Evolutionary conservation across 805 yeast species (phyloP), one percentile per base, ranked within the genome.

Genomic region (Sugiyamaella mastotermitis): DNA sequence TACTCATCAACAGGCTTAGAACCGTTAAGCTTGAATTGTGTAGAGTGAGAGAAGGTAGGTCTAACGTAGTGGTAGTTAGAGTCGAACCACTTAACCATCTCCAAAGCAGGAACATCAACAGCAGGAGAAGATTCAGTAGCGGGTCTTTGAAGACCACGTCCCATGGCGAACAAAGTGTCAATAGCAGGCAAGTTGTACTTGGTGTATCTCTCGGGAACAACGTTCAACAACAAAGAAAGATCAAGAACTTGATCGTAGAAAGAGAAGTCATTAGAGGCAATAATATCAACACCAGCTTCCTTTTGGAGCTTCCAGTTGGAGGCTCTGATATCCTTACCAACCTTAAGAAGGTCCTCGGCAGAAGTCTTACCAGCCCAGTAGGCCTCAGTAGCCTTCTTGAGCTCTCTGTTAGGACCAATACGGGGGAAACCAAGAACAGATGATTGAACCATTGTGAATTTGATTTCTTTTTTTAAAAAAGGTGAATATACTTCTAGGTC

Each of bases 61-160:
- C 98, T 85, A 61, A 92, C 97, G 68, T 92, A 92, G 72, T 92
- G 98, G 85, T 92, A 92, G 86, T 92, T 92, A 51, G 97, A 84
- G 71, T 92, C 98, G 58, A 92, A 92, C 98, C 98, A 92, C 77
- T 92, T 92, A 57, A 92, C 98, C 98, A 92, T 92, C 78, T 92
- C 69, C 65, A 86, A 77, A 58, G 98, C 98, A 49, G 97, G 90
- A 47, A 92, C 98, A 68, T 92, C 98, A 56, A 92, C 95, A 54
- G 94, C 95, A 56, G 81, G 76, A 47, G 78, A 65, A 52, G 87
- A 62, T 56, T 82, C 94, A 52, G 94, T 83, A 52, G 94, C 95
- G 69, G 83, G 80, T 73, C 92, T 85, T 76, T 92, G 98, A 66
- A 92, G 77, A 80, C 98, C 98, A 79, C 98, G 87, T 71, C 97